phyloP scores from a whole-genome alignment of 768 basidiomycete genomes.

The Sporobolomyces pararoseus region DNA sequence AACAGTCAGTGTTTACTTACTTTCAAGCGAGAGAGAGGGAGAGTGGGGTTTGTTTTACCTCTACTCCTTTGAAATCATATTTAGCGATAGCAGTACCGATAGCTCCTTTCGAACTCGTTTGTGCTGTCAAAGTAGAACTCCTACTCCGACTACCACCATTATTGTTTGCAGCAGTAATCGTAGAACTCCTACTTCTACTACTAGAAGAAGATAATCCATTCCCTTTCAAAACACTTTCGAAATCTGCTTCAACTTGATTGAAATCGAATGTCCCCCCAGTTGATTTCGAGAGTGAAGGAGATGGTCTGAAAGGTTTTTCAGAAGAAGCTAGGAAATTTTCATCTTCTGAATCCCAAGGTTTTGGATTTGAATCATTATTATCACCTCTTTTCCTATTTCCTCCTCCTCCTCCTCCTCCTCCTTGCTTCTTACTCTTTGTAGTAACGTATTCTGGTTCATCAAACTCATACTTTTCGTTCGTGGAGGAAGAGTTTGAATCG shows the following conservation, averaged over 20 bases:
- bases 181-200: slow-evolving; percentile 17
- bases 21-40: neutral
- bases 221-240: slow-evolving; percentile 4
- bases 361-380: slow-evolving; percentile 4
- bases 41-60: slow-evolving; percentile 19
- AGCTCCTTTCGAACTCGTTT: slow-evolving; percentile 2
- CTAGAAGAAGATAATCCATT: neutral
- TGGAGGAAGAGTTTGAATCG: neutral
- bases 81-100: slow-evolving; percentile 33
- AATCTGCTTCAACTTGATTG: slow-evolving; percentile 33
- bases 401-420: neutral
- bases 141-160: no score
- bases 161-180: neutral
- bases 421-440: neutral
- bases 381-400: neutral
- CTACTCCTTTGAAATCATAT: slow-evolving; percentile 35
- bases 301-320: neutral
- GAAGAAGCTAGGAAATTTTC: slow-evolving; percentile 8
- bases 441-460: slow-evolving; percentile 3
- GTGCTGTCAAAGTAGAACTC: slow-evolving; percentile 8
- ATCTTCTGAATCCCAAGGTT: slow-evolving; percentile 38
- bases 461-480: slow-evolving; percentile 1
- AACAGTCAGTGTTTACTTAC: neutral
- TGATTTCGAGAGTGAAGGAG: neutral
- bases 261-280: slow-evolving; percentile 25